Evolutionary conservation across 345 rosid genomes (phyloP), one percentile per base, ranked within the genome.

Genomic region (Fremontodendron californicum): DNA sequence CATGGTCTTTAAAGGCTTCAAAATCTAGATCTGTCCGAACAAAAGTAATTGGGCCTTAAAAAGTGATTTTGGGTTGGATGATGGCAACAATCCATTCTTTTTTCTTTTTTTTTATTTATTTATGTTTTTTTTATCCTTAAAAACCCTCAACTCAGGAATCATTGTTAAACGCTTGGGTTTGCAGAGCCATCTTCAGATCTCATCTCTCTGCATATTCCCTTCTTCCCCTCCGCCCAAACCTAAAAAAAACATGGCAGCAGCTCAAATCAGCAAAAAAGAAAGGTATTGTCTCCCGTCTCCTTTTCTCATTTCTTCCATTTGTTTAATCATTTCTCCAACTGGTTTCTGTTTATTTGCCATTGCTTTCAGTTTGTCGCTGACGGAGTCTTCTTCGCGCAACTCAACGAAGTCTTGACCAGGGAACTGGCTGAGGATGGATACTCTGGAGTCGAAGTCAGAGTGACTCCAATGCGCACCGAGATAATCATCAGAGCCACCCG

Each of bases 351-450:
- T 49, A 0, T 25, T 33, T 27, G 42, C 19, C 37, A 62, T 5
- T 71, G 40, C 13, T 42, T 48, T 4, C 72, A 91, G 97, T 93
- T 93, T 29, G 94, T 93, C 0, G 94, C 94, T 6, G 96, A 93
- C 45, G 96, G 96, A 49, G 94, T 93, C 13, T 93, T 93, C 76
- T 90, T 79, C 75, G 96, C 97, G 0, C 96, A 93, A 78, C 82
- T 93, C 3, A 93, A 93, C 62, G 95, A 93, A 79, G 88, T 93
- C 0, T 49, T 93, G 72, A 93, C 93, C 2, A 82, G 97, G 68
- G 96, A 93, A 84, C 86, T 91, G 0, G 93, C 96, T 0, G 96
- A 93, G 79, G 97, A 93, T 80, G 97, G 97, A 2, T 93, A 93
- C 89, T 93, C 97, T 15, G 97, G 97, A 21, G 96, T 91, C 10